A percentile compares a stretch with the other conserved stretches of the same genome.
Conservation (phyloP, 768 basidiomycete genomes). For the Termitomyces sp. region DNA sequence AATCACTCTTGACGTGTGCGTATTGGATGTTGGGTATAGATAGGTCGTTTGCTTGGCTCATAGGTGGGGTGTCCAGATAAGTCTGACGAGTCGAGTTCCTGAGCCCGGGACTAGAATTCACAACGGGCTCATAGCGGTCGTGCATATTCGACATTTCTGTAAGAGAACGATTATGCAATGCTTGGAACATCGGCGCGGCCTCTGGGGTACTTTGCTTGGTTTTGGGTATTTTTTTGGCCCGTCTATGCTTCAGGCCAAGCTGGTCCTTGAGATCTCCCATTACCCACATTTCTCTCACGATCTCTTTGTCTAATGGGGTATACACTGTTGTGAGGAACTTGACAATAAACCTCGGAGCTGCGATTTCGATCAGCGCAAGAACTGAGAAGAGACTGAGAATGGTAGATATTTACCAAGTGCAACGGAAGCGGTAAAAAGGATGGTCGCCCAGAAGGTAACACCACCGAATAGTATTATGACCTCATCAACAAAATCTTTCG, state of each 20-base stretch:
- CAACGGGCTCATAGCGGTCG: constrained; percentile 47
- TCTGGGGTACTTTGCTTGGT: constrained; percentile 40
- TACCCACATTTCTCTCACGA: constrained; percentile 92
- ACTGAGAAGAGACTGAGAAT: background rate
- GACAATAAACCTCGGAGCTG: constrained; percentile 79
- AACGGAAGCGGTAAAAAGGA: constrained; percentile 64
- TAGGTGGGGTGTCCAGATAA: constrained; percentile 45
- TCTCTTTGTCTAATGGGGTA: constrained; percentile 80
- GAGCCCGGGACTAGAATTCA: constrained; percentile 18
- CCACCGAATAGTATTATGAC: constrained; percentile 72
- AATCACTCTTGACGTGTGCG: constrained; percentile 15
- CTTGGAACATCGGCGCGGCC: constrained; percentile 67
- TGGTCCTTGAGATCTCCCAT: constrained; percentile 77
- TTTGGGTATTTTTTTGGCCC: constrained; percentile 40
- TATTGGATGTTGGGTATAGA: constrained; percentile 25
- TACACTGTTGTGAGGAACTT: constrained; percentile 73
- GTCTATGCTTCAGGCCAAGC: constrained; percentile 67
- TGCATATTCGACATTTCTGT: constrained; percentile 52
- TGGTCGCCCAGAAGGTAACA: constrained; percentile 80
- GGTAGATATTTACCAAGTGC: constrained; percentile 58
- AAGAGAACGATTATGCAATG: constrained; percentile 58
- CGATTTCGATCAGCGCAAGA: background rate
- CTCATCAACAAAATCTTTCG: constrained; percentile 70
- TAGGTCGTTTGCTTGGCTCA: constrained; percentile 28
- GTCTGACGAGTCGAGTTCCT: constrained; percentile 37